A percentile compares a stretch with the other conserved stretches of the same genome.
These are phyloP conservation scores for Cinnamomum micranthum DNA, from an alignment of 164 flowering plant genomes.

Conservation along the genomic window DNA sequence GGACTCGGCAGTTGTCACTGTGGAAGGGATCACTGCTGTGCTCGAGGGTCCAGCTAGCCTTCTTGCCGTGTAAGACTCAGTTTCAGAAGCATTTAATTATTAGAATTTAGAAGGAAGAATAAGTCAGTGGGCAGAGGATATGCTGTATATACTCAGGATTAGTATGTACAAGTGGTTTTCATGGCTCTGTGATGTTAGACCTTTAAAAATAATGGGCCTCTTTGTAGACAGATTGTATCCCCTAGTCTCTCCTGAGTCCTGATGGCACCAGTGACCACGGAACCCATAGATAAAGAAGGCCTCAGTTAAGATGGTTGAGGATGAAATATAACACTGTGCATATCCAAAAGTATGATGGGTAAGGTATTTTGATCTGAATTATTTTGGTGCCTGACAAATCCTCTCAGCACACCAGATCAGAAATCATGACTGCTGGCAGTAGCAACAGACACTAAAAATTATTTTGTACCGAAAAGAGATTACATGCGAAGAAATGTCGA, in stretches of 20 bases:
- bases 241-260: not conserved
- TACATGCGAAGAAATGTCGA: too few species aligned
- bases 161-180: not conserved
- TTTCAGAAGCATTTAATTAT: not conserved
- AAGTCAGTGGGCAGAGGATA: not conserved
- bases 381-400: not conserved
- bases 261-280: not conserved
- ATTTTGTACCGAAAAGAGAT: not conserved
- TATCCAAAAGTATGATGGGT: not conserved
- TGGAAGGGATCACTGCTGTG: conserved; percentile 89
- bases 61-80: conserved; percentile 67
- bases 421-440: not conserved
- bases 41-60: conserved; percentile 84
- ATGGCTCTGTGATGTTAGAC: not conserved
- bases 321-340: not conserved
- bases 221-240: not conserved
- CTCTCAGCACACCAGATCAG: not conserved
- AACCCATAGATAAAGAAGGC: not conserved
- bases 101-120: not conserved
- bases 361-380: not conserved
- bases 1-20: conserved; percentile 64
- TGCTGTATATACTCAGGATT: not conserved
- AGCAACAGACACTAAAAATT: not conserved
- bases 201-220: not conserved
- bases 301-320: not conserved